phyloP scores from a whole-genome alignment of 2,329 filamentous ascomycete genomes.

The Alternaria brassicae region DNA sequence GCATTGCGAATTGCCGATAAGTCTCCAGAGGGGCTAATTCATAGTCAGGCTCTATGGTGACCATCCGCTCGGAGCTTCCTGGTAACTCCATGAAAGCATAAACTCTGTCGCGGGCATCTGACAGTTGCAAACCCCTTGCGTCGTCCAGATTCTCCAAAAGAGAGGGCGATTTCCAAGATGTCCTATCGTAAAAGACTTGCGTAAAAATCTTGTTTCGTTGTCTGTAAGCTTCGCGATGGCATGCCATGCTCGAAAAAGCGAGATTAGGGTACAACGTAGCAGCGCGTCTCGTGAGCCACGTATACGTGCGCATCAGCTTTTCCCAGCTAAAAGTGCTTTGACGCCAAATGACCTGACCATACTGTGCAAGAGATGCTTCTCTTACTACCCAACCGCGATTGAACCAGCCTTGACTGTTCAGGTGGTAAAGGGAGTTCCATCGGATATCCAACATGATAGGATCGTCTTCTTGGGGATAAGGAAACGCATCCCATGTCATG shows the following conservation, averaged over 20 bases:
- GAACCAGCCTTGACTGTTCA: conserved; percentile 12
- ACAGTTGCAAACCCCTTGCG: not conserved
- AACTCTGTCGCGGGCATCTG: not conserved
- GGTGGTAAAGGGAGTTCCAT: conserved; percentile 7
- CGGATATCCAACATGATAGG: not conserved
- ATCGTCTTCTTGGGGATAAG: not conserved
- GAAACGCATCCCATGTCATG: not conserved
- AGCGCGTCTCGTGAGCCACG: not conserved
- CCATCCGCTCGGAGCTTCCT: fast-evolving
- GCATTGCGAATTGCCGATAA: not conserved
- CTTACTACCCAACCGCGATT: conserved; percentile 20
- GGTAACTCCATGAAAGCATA: not conserved
- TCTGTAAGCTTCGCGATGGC: not conserved
- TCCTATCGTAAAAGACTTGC: not conserved
- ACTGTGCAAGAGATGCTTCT: too few relatives aligned
- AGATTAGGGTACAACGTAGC: not conserved
- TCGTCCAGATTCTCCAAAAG: not conserved
- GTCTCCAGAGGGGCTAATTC: not conserved
- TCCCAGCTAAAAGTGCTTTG: not conserved
- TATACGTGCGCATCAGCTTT: not conserved
- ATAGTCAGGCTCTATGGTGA: not conserved
- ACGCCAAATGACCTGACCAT: conserved; percentile 1
- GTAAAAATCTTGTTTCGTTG: not conserved
- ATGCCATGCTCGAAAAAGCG: too few relatives aligned
- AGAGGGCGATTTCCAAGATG: not conserved